Base-by-base conservation (phyloP, 169 alveolate species). In the Cryptosporidium bovis region DNA sequence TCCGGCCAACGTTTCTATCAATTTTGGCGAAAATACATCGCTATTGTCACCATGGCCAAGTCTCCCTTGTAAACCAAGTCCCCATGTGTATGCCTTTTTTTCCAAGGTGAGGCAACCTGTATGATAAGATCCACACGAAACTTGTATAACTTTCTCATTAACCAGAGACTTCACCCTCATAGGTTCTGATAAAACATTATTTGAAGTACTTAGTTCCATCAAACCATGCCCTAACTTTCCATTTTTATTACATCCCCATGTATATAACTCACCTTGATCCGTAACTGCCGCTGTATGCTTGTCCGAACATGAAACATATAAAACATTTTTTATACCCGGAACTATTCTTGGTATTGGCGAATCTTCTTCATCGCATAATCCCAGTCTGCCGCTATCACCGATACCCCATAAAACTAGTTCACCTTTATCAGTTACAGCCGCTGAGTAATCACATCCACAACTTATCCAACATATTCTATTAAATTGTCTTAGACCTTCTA, bases 11-110 rank as follows among this genome's bases (percentile, higher is more conserved):
- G 69, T 50, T 33, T 71, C 91, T 13, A 90, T 36, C 20, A 83
- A 55, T 55, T 66, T 82, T 34, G 93, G 93, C 16, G 66, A 40
- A 58, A 56, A 67, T 4, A 71, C 51, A 58, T 77, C 89, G 27
- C 34, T 71, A 20, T 91, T 92, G 33, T 53, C 67, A 2, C 92
- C 95, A 50, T 91, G 93, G 6, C 97, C 97, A 46, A 95, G 91
- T 83, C 95, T 90, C 1, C 97, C 97, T 82, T 93, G 91, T 34
- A 91, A 82, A 0, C 94, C 96, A 36, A 93, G 87, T 51, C 97
- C 97, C 96, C 97, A 95, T 48, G 96, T 92, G 77, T 82, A 94
- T 44, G 92, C 92, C 64, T 83, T 83, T 10, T 96, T 96, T 64
- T 83, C 92, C 12, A 46, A 53, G 12, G 92, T 87, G 20, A 71